Base-by-base conservation (phyloP, 2,329 filamentous ascomycete genomes). In the Ophiosphaerella narmari region DNA sequence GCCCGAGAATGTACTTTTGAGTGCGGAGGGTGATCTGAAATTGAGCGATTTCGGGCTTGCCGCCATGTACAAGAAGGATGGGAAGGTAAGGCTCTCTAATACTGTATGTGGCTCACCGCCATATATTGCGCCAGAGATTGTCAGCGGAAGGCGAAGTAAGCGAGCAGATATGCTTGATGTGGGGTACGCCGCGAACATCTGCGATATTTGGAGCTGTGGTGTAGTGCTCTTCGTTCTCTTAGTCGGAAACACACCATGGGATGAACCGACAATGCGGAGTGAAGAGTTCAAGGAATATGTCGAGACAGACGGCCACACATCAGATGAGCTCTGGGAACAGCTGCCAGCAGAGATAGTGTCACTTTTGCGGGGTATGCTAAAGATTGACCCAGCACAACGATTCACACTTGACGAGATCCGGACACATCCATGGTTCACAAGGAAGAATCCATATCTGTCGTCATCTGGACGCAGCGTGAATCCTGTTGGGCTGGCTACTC, bases 241-340 rank as follows among this genome's bases (percentile, higher is more conserved):
- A 3, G 91, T 96, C 1, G 94, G 94, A 8, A 99, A 99, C 70
- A 99, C 94, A 2, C 94, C 94, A 0, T 99, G 94, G 94, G 94
- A 97, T 67, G 90, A 94, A 68, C 94, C 94, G 0, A 93, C 91
- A 2, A 77, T 83, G 32, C 82, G 85, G 49, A 97, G 91, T 70
- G 96, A 90, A 79, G 94, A 99, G 74, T 99, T 89, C 62, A 84
- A 89, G 63, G 91, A 97, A 73, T 99, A 96, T 70, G 79, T 89
- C 35, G 83, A 85, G 50, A 90, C 86, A 1, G 86, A 87, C 44
- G 90, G 91, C n/a, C 85, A 86, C 57, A 93, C 90, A 57, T 84
- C 83, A 2, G 94, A 99, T 69, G 87, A 90, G 47, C 79, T 97
- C 2, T 99, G 94, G 94, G 77, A 85, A 57, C 85, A 87, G 48